Evolutionary conservation across 31 red algal genomes (phyloP).

Genomic region (Bonnemaisonia californica): DNA sequence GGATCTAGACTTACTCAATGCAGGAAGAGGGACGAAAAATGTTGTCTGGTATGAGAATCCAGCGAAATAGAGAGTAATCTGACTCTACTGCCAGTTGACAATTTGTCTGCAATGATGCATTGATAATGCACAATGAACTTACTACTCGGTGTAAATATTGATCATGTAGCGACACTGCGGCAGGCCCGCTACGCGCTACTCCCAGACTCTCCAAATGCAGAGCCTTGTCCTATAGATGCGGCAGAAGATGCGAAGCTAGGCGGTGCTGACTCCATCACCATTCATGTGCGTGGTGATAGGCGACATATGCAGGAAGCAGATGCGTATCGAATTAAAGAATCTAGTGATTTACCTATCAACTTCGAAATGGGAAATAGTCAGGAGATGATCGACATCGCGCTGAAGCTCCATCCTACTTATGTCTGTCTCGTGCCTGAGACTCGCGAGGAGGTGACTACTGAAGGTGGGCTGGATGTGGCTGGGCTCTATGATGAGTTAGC

Average conservation of each 20-base stretch:
- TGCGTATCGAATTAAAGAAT: not conserved
- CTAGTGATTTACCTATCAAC: slow-evolving; percentile 1
- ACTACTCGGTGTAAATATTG: slow-evolving; percentile 36
- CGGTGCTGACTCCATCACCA: slow-evolving; percentile 30
- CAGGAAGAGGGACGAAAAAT: too few relatives aligned
- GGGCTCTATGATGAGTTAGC: not conserved
- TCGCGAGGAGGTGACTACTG: slow-evolving; percentile 35
- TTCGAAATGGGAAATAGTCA: slow-evolving; percentile 31
- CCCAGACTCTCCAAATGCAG: slow-evolving; percentile 4
- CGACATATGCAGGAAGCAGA: slow-evolving; percentile 41
- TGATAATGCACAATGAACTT: too few relatives aligned
- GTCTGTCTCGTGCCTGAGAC: slow-evolving; percentile 28
- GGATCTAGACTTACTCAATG: too few relatives aligned
- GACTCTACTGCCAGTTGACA: too few relatives aligned
- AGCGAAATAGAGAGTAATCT: too few relatives aligned
- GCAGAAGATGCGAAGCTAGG: not conserved
- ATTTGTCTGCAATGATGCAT: too few relatives aligned
- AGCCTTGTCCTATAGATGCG: slow-evolving; percentile 14
- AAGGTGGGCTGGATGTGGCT: slow-evolving; percentile 28
- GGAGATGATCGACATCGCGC: slow-evolving; percentile 30
- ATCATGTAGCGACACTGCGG: slow-evolving; percentile 29
- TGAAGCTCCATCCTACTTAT: slow-evolving; percentile 6
- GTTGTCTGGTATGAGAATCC: too few relatives aligned
- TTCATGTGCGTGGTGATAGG: slow-evolving; percentile 25
- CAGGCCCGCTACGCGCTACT: slow-evolving; percentile 22